These are phyloP conservation scores for Xanthoconium stramineum DNA, from an alignment of 768 basidiomycete genomes.

Conservation along the genomic window DNA sequence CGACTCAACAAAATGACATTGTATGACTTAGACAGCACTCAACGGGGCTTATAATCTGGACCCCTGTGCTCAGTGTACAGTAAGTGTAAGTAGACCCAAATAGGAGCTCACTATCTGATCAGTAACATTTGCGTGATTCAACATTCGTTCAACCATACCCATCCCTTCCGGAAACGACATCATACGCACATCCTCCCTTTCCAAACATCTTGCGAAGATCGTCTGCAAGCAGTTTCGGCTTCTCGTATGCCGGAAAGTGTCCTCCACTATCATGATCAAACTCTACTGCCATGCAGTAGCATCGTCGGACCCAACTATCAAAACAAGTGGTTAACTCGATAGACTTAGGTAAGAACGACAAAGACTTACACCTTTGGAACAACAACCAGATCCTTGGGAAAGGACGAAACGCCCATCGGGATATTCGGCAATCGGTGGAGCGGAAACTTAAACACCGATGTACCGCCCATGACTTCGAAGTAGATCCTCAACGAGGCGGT, in stretches of 20 bases:
- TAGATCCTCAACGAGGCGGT: slow-evolving; percentile 56
- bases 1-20: too few species aligned
- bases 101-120: too few species aligned
- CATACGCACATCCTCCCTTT: not conserved
- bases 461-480: too few species aligned
- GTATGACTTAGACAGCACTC: too few species aligned
- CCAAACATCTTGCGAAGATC: not conserved
- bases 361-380: slow-evolving; percentile 37
- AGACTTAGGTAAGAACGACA: not conserved
- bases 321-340: too few species aligned
- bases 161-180: not conserved
- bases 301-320: not conserved
- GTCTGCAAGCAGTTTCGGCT: not conserved
- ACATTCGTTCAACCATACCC: not conserved
- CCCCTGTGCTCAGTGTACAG: too few species aligned
- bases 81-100: too few species aligned
- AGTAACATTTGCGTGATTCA: not conserved
- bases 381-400: slow-evolving; percentile 45
- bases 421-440: slow-evolving; percentile 22
- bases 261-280: not conserved
- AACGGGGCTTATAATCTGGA: too few species aligned
- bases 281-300: not conserved
- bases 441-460: not conserved
- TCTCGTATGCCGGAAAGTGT: not conserved
- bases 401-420: slow-evolving; percentile 47